Percentiles rank a stretch among this genome's conserved stretches.
Conservation (phyloP, 164 flowering plant species). For the Hamamelis virginiana region DNA sequence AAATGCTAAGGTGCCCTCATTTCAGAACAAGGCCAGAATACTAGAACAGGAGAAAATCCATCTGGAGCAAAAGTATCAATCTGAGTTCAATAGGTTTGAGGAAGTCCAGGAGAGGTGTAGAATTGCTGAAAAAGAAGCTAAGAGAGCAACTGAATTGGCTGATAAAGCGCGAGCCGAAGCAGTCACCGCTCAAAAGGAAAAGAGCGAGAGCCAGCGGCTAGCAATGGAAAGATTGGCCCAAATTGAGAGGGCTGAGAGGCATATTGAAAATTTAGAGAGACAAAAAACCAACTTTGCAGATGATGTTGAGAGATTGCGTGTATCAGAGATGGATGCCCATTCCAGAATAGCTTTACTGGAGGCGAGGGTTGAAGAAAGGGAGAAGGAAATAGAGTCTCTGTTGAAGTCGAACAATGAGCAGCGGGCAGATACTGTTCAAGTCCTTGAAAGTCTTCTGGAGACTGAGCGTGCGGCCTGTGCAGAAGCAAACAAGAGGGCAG, state of each 20-base stretch:
- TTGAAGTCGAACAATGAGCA: constrained; percentile 78
- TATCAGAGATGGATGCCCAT: constrained; percentile 67
- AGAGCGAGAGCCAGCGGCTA: constrained; percentile 58
- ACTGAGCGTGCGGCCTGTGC: constrained; percentile 75
- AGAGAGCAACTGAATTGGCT: constrained; percentile 78
- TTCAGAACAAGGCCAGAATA: constrained; percentile 66
- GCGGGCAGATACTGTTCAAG: constrained; percentile 73
- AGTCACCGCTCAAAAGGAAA: constrained; percentile 66
- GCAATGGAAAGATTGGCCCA: constrained; percentile 83
- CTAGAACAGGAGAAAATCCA: constrained; percentile 74
- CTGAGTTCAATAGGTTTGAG: constrained; percentile 74
- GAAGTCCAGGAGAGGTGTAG: constrained; percentile 82
- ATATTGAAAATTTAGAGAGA: constrained; percentile 70
- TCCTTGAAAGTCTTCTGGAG: constrained; percentile 68
- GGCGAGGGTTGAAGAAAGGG: constrained; percentile 79
- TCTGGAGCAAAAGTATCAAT: constrained; percentile 68
- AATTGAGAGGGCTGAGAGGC: constrained; percentile 83
- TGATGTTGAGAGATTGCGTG: constrained; percentile 53
- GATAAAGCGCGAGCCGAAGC: constrained; percentile 84
- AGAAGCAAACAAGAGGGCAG: constrained; percentile 79
- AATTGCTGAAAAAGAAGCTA: constrained; percentile 81
- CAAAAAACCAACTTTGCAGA: constrained; percentile 48
- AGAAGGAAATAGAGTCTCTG: constrained; percentile 75
- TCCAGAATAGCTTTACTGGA: constrained; percentile 66
- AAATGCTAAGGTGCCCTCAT: constrained; percentile 66